Evolutionary conservation across 768 basidiomycete species (phyloP).

Genomic region (Gyrodon lividus): DNA sequence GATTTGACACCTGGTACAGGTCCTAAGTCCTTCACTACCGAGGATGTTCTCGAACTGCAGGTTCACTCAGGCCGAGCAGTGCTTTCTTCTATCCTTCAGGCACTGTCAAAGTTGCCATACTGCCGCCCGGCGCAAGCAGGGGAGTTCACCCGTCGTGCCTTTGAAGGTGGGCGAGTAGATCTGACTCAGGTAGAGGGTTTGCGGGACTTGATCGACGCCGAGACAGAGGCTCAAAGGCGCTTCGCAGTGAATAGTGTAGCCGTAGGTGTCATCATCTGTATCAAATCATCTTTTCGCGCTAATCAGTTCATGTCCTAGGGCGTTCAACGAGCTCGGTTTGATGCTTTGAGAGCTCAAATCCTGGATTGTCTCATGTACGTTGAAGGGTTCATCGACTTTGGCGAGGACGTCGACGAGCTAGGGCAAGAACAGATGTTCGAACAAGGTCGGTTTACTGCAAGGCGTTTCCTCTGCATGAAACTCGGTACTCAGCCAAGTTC

Average conservation of each 20-base stretch:
- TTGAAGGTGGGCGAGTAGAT: constrained; percentile 77
- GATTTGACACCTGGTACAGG: constrained; percentile 38
- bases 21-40: constrained; percentile 79
- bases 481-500: not conserved
- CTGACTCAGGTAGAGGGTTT: constrained; percentile 88
- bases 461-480: not conserved
- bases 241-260: constrained; percentile 67
- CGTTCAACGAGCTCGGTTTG: constrained; percentile 53
- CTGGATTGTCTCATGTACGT: constrained; percentile 73
- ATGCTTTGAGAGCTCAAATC: constrained; percentile 61
- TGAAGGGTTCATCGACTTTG: constrained; percentile 92
- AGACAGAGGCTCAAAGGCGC: constrained; percentile 79
- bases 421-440: constrained; percentile 75
- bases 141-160: constrained; percentile 86
- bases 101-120: constrained; percentile 58
- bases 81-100: constrained; percentile 63
- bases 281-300: not conserved
- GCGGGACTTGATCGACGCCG: constrained; percentile 83
- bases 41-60: constrained; percentile 82
- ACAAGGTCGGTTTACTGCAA: constrained; percentile 46
- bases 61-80: constrained; percentile 85
- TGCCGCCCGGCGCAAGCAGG: constrained; percentile 82
- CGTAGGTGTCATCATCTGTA: constrained; percentile 43
- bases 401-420: constrained; percentile 81
- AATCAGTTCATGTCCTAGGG: constrained; percentile 49